Percentiles rank a stretch among this genome's conserved stretches.
These are phyloP conservation scores for Papiliotrema laurentii DNA, from an alignment of 1,284 basidiomycete species.

Conservation along the genomic window DNA sequence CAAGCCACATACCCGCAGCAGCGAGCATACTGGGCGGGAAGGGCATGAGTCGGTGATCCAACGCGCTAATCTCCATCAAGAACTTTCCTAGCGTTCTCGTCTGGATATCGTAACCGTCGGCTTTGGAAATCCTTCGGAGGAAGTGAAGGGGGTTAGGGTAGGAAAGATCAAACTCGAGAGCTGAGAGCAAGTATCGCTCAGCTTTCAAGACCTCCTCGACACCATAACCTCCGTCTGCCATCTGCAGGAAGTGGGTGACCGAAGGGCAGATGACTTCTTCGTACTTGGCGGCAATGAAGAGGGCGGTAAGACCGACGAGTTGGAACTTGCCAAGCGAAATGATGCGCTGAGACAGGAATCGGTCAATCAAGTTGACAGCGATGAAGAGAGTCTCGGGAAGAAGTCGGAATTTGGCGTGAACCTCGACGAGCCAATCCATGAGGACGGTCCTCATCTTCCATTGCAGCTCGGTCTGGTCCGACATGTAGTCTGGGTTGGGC, in stretches of 20 bases:
- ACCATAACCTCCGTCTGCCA: constrained; percentile 81
- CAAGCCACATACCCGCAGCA: constrained; percentile 88
- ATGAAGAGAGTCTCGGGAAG: constrained; percentile 95
- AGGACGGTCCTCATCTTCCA: constrained; percentile 95
- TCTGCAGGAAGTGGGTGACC: constrained; percentile 79
- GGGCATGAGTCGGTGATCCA: constrained; percentile 80
- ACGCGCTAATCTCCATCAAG: constrained; percentile 80
- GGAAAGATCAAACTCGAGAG: constrained; percentile 84
- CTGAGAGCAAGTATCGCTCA: constrained; percentile 87
- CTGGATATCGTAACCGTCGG: constrained; percentile 90
- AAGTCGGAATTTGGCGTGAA: constrained; percentile 88
- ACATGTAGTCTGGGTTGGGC: constrained; percentile 87
- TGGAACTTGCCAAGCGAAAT: constrained; percentile 91
- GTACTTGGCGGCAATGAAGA: constrained; percentile 92
- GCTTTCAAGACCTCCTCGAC: constrained; percentile 87
- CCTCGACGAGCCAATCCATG: constrained; percentile 95
- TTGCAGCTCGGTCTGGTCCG: constrained; percentile 78
- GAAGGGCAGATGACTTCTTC: constrained; percentile 94
- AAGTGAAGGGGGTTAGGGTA: constrained; percentile 94
- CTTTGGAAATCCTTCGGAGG: constrained; percentile 86
- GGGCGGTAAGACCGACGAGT: constrained; percentile 87
- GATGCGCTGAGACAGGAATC: constrained; percentile 84
- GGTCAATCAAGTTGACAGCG: constrained; percentile 91
- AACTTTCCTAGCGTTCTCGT: constrained; percentile 89
- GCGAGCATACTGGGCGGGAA: constrained; percentile 81